These are phyloP conservation scores for Phialophora expanda DNA, from an alignment of 2,329 filamentous ascomycete genomes.

Conservation along the genomic window DNA sequence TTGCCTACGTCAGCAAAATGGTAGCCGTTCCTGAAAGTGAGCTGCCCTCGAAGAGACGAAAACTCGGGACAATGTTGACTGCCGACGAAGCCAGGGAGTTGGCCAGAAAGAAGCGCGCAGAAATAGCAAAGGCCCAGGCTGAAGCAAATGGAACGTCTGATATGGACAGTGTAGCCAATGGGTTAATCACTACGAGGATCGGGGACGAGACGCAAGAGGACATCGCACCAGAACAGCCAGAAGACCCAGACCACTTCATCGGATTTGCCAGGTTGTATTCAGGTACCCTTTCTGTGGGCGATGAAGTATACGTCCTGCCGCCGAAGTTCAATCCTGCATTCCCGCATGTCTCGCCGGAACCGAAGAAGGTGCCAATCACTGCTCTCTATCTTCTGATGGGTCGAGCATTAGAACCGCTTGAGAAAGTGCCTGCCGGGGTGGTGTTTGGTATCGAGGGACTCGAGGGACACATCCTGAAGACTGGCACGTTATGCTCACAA, in stretches of 20 bases:
- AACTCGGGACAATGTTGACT: constrained; percentile 69
- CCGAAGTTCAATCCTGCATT: constrained; percentile 89
- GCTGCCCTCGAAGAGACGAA: constrained; percentile 81
- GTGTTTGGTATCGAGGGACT: constrained; percentile 94
- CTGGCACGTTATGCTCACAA: constrained; percentile 88
- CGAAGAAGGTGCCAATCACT: constrained; percentile 81
- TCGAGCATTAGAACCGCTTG: constrained; percentile 78
- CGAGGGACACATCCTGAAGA: constrained; percentile 92
- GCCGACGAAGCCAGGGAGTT: constrained; percentile 89
- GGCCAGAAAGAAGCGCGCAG: constrained; percentile 84
- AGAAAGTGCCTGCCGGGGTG: constrained; percentile 86
- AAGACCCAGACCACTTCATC: constrained; percentile 84
- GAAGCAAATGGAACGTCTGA: constrained; percentile 63
- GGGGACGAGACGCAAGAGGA: constrained; percentile 59
- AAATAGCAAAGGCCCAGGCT: constrained; percentile 80
- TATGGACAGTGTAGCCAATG: constrained; percentile 65
- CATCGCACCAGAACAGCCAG: constrained; percentile 38
- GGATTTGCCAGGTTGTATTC: constrained; percentile 95
- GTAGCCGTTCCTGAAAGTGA: constrained; percentile 93
- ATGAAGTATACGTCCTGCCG: constrained; percentile 86
- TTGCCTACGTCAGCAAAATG: constrained; percentile 98
- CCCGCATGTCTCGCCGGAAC: constrained; percentile 72
- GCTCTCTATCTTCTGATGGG: constrained; percentile 97
- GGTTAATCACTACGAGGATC: constrained; percentile 58
- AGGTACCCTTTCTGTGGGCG: constrained; percentile 84